phyloP scores from a whole-genome alignment of 176 grass and related monocot species.

The Carex scoparia region DNA sequence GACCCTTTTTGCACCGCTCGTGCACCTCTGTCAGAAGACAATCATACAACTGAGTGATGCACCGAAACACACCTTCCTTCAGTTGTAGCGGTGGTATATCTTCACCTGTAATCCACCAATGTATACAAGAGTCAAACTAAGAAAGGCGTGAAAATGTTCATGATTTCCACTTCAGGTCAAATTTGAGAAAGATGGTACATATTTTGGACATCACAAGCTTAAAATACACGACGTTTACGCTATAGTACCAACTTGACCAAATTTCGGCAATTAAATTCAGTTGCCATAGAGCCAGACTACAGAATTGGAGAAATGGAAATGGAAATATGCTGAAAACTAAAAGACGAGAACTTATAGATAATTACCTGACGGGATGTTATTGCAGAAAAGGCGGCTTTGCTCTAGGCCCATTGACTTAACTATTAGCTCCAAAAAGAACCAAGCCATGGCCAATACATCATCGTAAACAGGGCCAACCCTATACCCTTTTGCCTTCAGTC shows the following conservation, averaged over 20 bases:
- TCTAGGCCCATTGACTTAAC: constrained; percentile 98
- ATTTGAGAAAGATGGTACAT: neutral
- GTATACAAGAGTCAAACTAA: neutral
- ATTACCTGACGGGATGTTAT: constrained; percentile 88
- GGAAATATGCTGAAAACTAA: neutral
- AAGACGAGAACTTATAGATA: neutral
- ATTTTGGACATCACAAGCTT: neutral
- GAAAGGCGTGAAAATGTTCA: neutral
- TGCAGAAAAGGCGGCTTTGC: constrained; percentile 82
- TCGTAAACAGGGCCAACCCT: constrained; percentile 99
- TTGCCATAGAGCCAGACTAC: neutral
- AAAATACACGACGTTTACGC: neutral
- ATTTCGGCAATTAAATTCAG: neutral
- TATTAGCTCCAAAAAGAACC: constrained; percentile 99
- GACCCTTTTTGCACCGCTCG: constrained; percentile 97
- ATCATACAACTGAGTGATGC: constrained; percentile 94
- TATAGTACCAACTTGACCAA: neutral
- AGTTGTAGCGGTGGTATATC: constrained; percentile 90
- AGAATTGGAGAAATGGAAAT: neutral
- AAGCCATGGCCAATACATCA: constrained; percentile 99
- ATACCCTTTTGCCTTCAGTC: constrained; percentile 93
- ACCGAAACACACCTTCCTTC: constrained; percentile 96
- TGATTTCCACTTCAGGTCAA: neutral
- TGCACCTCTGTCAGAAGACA: constrained; percentile 99
- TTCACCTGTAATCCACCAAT: constrained; percentile 50